Evolutionary conservation across 2,329 filamentous ascomycete genomes (phyloP), one percentile per base, ranked within the genome.

Genomic region (Pseudogymnoascus sp.): DNA sequence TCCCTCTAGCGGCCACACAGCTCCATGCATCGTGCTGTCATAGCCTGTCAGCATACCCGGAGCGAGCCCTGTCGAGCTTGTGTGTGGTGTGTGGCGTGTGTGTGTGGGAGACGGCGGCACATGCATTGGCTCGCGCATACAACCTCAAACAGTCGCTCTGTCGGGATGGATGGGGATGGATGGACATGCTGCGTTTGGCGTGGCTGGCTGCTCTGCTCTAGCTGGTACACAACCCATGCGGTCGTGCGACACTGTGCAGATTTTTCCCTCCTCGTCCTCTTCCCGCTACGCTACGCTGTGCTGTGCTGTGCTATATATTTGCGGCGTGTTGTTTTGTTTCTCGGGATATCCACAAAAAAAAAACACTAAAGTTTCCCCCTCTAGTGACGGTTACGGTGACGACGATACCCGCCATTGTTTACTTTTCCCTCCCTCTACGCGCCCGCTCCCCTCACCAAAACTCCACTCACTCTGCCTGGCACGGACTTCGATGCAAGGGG

Each of bases 361-460:
- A 42, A 21, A 44, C 8, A 36, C 44, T 50, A 50, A 50, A 50
- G 21, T 7, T 31, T 28, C 28, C 21, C 21, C 42, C 44, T 46
- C 42, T 46, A 46, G 42, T 46, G 42, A 50, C 44, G 44, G 44
- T 50, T 50, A 50, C 44, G 44, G 44, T 50, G 44, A 50, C 44
- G 44, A 50, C 44, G 44, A 31, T 31, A 31, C 44, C 44, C 44
- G 44, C 44, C 44, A 23, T 50, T 50, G 44, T 50, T 50, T 50
- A 50, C 44, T 28, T 25, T 23, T 42, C 3, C 11, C 23, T 10
- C 40, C 18, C 23, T 42, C 44, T 50, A 50, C 44, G 44, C 44
- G 44, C 44, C 44, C 18, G 12, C 42, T 7, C 28, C 28, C 7
- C 28, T 8, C 28, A 28, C 6, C 40, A 5, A 23, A 23, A 23